Evolutionary conservation across 352 stramenopile genomes (phyloP).

Genomic region (Phytophthora crassamura): DNA sequence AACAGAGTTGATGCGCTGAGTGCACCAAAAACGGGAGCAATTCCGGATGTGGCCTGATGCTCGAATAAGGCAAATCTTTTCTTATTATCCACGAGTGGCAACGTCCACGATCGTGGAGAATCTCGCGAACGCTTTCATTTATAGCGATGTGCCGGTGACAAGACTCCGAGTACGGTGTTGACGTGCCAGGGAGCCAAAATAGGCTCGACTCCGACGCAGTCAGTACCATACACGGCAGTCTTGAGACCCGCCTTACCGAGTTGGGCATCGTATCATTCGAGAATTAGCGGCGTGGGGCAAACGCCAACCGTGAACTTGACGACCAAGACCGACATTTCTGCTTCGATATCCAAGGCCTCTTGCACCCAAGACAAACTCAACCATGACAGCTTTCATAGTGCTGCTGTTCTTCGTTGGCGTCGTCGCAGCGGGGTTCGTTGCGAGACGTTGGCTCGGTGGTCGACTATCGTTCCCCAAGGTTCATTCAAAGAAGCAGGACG

Average conservation of each 20-base stretch:
- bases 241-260: neutral
- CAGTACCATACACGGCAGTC: neutral
- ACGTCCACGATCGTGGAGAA: neutral
- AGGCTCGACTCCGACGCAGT: slow-evolving; percentile 17
- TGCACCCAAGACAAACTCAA: neutral
- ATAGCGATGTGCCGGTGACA: slow-evolving; percentile 29
- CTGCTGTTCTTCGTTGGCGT: slow-evolving; percentile 39
- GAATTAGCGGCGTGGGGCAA: slow-evolving; percentile 19
- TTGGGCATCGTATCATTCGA: slow-evolving; percentile 12
- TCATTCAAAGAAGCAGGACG: slow-evolving; percentile 44
- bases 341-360: neutral
- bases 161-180: slow-evolving; percentile 29
- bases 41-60: neutral
- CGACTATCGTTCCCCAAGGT: slow-evolving; percentile 28
- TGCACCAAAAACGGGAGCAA: neutral
- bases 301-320: neutral
- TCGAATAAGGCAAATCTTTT: neutral
- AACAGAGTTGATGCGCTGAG: slow-evolving; percentile 9
- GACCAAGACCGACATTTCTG: neutral
- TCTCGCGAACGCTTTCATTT: slow-evolving; percentile 16
- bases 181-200: slow-evolving; percentile 27
- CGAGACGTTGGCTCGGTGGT: slow-evolving; percentile 34
- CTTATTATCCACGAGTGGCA: slow-evolving; percentile 13
- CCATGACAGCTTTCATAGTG: slow-evolving; percentile 28
- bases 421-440: slow-evolving; percentile 32